Evolutionary conservation across 1,139 yeast genomes (phyloP), one percentile per base, ranked within the genome.

Genomic region (Sugiyamaella novakii): DNA sequence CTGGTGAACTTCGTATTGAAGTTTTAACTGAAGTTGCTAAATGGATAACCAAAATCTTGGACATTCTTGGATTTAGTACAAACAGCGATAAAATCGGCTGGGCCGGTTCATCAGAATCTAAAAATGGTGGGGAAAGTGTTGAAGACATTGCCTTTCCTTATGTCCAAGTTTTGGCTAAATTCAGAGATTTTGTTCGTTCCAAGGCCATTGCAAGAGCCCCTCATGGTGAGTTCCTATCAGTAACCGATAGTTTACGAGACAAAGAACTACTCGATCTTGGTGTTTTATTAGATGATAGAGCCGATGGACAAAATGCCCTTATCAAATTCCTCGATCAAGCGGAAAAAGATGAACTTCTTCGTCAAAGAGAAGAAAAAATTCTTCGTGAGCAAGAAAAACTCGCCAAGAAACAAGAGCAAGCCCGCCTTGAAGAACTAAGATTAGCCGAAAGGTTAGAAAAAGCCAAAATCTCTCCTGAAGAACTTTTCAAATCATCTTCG

Each of bases 281-380:
- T 21, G 86, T 92, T 27, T 81, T 94, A 0, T 73, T 92, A 46
- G 98, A 92, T 66, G 99, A 92, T 67, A 81, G 97, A 62, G 79
- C 83, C 27, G 87, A 80, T 52, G 89, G 84, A 14, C 76, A 75
- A 58, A 78, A 83, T 3, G 91, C 96, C 0, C 76, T 92, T 52
- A 78, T 92, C 45, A 92, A 92, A 69, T 85, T 92, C 59, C 74
- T 92, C 55, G 83, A 79, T 51, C 77, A 74, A 6, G 77, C 75
- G 38, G 98, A 91, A 64, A 80, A 80, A 64, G 75, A 74, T 36
- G 92, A 83, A 56, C 74, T 87, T 46, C 63, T 86, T 22, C 66
- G 66, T 24, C 67, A 71, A 43, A 87, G 86, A 57, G 77, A 76
- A 47, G 84, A 81, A 54, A 84, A 80, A 63, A 81, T 78, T 53